Percentiles rank a stretch among this genome's conserved stretches.
Evolutionary conservation across 2,329 filamentous ascomycete species (phyloP).

Genomic region (Fusarium guadeloupense): DNA sequence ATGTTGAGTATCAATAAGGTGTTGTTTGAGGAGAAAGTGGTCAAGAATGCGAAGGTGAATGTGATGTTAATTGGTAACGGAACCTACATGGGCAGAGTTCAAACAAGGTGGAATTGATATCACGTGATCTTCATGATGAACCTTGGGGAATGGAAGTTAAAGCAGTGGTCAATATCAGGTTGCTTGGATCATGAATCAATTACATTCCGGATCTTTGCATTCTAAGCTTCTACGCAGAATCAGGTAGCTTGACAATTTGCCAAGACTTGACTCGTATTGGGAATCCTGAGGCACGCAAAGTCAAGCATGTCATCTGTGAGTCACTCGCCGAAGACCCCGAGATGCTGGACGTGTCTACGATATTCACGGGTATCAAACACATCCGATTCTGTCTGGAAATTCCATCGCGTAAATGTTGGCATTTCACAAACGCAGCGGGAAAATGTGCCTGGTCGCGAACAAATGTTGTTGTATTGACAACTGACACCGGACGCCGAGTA

Average conservation of each 20-base stretch:
- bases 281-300: constrained; percentile 19
- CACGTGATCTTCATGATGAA: constrained; percentile 14
- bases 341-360: constrained; percentile 19
- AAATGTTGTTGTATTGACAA: constrained; percentile 54
- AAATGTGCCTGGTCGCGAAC: constrained; percentile 38
- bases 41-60: background rate
- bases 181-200: background rate
- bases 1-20: constrained; percentile 49
- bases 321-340: constrained; percentile 31
- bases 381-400: background rate
- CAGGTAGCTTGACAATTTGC: background rate
- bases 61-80: background rate
- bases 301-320: constrained; percentile 35
- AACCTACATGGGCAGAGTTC: constrained; percentile 1
- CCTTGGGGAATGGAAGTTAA: background rate
- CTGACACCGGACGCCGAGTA: constrained; percentile 55
- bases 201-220: background rate
- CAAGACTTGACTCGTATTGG: background rate
- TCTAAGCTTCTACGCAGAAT: background rate
- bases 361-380: background rate
- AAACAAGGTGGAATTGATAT: constrained; percentile 20
- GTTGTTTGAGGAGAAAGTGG: background rate
- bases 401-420: background rate
- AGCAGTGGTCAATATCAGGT: background rate
- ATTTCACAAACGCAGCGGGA: constrained; percentile 26